Conservation (phyloP, 306 rosid species). For the Adenanthera pavonina region DNA sequence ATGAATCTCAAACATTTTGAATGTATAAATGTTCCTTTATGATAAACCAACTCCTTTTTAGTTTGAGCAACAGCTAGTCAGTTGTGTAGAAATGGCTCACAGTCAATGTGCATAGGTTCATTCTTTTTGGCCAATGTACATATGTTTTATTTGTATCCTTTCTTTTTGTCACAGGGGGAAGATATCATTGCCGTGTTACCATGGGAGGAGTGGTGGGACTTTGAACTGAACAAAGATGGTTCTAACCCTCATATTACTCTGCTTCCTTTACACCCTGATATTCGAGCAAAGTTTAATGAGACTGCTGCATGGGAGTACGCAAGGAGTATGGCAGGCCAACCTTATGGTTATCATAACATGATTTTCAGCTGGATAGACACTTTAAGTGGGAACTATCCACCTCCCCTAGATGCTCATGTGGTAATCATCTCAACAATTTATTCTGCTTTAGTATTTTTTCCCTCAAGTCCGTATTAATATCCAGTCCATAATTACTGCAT, state of each 20-base stretch:
- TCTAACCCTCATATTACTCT: conserved; percentile 91
- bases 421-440: conserved; percentile 47
- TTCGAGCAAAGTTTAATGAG: conserved; percentile 82
- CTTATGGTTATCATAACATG: conserved; percentile 96
- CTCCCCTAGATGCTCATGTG: conserved; percentile 95
- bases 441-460: conserved; percentile 20
- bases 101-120: conserved; percentile 21
- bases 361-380: conserved; percentile 99
- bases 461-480: conserved; percentile 18
- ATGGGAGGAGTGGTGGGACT: conserved; percentile 99
- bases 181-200: conserved; percentile 81
- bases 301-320: conserved; percentile 99
- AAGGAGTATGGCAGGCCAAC: conserved; percentile 77
- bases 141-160: conserved; percentile 31
- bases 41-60: conserved; percentile 7
- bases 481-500: neutral
- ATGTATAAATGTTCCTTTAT: conserved; percentile 9
- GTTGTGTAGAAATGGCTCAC: conserved; percentile 4
- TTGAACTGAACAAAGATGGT: conserved; percentile 76
- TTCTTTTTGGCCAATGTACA: conserved; percentile 31
- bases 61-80: conserved; percentile 21
- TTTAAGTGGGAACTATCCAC: conserved; percentile 75
- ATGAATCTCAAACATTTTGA: neutral
- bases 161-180: conserved; percentile 74
- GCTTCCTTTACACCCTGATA: conserved; percentile 89